These are phyloP conservation scores for Trichoderma guizhouense DNA, from an alignment of 2,329 filamentous ascomycete species.

Conservation along the genomic window DNA sequence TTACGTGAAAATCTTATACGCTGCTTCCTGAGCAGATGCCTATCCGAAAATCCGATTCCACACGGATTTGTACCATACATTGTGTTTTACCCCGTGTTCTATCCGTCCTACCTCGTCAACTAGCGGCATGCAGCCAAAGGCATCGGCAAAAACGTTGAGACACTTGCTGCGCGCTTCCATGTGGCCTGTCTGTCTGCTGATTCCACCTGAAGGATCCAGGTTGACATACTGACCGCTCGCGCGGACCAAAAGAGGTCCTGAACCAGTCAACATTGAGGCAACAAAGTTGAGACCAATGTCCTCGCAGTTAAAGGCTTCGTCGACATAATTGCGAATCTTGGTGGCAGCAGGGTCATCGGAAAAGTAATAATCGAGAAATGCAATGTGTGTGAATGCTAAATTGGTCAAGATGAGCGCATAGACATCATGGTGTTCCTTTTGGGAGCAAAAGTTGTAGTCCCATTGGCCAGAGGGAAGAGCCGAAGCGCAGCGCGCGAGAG, in stretches of 20 bases:
- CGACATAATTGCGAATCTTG: constrained; percentile 37
- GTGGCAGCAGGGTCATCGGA: constrained; percentile 30
- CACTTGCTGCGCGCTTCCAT: constrained; percentile 35
- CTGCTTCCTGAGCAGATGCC: background rate
- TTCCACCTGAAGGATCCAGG: constrained; percentile 31
- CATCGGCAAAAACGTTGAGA: constrained; percentile 34
- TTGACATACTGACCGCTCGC: constrained; percentile 34
- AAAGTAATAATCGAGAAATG: constrained; percentile 38
- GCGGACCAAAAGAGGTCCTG: constrained; percentile 34
- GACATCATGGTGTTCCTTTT: constrained; percentile 25
- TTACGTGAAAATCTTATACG: background rate
- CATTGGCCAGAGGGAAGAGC: constrained; percentile 28
- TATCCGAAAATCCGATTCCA: constrained; percentile 19
- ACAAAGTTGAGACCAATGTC: constrained; percentile 41
- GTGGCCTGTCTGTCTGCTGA: constrained; percentile 34
- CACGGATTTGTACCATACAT: constrained; percentile 20
- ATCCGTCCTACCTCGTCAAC: constrained; percentile 33
- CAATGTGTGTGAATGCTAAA: constrained; percentile 37
- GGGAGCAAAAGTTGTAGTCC: constrained; percentile 34
- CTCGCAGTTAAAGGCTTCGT: constrained; percentile 40
- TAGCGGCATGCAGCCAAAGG: constrained; percentile 35
- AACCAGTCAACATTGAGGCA: constrained; percentile 32
- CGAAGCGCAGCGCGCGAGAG: constrained; percentile 35
- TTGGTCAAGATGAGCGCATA: constrained; percentile 39
- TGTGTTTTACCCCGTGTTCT: constrained; percentile 29